Evolutionary conservation across 345 rosid genomes (phyloP).

Genomic region (Clausena lansium): DNA sequence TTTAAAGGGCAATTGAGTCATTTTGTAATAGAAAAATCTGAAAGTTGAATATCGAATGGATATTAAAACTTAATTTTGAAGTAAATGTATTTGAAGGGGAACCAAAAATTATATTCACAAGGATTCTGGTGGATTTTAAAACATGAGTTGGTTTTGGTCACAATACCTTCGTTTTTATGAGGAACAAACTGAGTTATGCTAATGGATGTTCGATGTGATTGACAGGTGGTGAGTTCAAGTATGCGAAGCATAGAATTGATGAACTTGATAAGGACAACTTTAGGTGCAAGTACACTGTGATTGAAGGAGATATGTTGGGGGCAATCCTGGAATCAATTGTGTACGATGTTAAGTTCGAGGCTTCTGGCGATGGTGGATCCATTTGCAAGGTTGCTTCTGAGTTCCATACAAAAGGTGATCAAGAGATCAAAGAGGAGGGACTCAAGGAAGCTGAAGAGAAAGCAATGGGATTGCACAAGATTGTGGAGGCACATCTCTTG

Average conservation of each 20-base stretch:
- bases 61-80: too few relatives aligned
- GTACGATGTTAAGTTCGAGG: conserved; percentile 18
- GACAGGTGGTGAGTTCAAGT: conserved; percentile 20
- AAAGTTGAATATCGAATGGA: too few relatives aligned
- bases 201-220: neutral
- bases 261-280: conserved; percentile 31
- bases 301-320: conserved; percentile 26
- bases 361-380: conserved; percentile 5
- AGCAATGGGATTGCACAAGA: conserved; percentile 24
- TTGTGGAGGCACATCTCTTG: conserved; percentile 37
- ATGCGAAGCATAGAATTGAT: conserved; percentile 36
- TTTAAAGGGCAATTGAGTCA: too few relatives aligned
- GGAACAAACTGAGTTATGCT: neutral
- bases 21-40: too few relatives aligned
- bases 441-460: conserved; percentile 27
- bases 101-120: too few relatives aligned
- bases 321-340: conserved; percentile 19
- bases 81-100: too few relatives aligned
- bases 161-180: too few relatives aligned
- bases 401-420: neutral
- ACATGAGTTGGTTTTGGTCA: too few relatives aligned
- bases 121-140: too few relatives aligned
- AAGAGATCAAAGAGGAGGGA: conserved; percentile 19
- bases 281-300: conserved; percentile 23
- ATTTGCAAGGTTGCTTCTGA: neutral